Evolutionary conservation across 139 green algal species (phyloP).

Genomic region (Chlamydomonas incerta): DNA sequence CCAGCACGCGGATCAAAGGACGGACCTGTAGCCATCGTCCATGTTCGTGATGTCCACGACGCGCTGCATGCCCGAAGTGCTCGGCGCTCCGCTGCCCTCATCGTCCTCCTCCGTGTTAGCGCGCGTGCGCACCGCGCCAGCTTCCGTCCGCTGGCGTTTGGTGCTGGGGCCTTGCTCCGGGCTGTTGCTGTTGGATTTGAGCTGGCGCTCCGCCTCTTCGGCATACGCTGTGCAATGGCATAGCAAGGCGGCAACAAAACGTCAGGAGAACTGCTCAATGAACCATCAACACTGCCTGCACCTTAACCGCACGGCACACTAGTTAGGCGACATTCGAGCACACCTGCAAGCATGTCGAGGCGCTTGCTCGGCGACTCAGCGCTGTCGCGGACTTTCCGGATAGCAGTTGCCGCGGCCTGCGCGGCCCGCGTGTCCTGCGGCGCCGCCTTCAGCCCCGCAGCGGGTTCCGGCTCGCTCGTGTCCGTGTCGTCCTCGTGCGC

Average conservation of each 20-base stretch:
- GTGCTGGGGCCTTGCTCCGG: neutral
- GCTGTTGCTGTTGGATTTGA: constrained; percentile 37
- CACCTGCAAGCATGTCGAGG: constrained; percentile 53
- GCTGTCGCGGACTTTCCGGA: neutral
- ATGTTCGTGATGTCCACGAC: constrained; percentile 31
- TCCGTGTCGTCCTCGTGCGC: constrained; percentile 40
- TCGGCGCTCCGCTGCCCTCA: neutral
- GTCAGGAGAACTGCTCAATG: no score
- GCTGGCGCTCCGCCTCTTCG: constrained; percentile 46
- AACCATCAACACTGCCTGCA: no score
- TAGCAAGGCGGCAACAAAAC: no score
- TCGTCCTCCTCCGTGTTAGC: constrained; percentile 13
- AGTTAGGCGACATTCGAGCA: neutral
- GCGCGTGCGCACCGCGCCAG: neutral
- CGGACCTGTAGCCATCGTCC: constrained; percentile 49
- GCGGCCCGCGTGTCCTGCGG: constrained; percentile 16
- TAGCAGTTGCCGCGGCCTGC: neutral
- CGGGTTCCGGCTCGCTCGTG: constrained; percentile 43
- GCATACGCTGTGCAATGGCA: constrained; percentile 37
- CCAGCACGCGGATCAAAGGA: no score
- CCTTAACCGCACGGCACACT: no score
- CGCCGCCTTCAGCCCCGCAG: neutral
- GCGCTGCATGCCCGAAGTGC: neutral
- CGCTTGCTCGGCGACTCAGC: constrained; percentile 60
- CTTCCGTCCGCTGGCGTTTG: constrained; percentile 33